Percentiles rank a stretch among this genome's conserved stretches.
These are phyloP conservation scores for Russula vinacea DNA, from an alignment of 768 basidiomycete species.

Conservation along the genomic window DNA sequence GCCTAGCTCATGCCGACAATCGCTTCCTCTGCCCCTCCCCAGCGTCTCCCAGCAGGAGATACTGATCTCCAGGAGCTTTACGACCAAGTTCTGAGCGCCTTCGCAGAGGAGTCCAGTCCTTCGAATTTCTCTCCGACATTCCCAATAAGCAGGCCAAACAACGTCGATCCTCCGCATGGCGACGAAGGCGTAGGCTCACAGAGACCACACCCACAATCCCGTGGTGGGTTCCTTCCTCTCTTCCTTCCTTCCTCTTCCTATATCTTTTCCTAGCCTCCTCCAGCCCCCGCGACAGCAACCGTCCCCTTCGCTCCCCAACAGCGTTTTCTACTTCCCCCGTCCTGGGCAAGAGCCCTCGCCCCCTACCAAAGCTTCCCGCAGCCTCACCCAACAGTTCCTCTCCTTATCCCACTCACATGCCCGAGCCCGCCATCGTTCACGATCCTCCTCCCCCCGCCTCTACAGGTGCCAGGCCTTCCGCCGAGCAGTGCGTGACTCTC, in stretches of 20 bases:
- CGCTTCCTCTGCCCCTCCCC: slow-evolving; percentile 16
- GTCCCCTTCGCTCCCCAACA: slow-evolving; percentile 25
- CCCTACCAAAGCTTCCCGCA: slow-evolving; percentile 27
- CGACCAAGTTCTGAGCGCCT: slow-evolving; percentile 70
- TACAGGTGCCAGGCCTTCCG: slow-evolving; percentile 4
- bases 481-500: slow-evolving; percentile 24
- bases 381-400: slow-evolving; percentile 20
- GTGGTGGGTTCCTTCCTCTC: slow-evolving; percentile 6
- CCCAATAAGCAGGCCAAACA: slow-evolving; percentile 21
- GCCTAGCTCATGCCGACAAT: slow-evolving; percentile 24
- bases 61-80: slow-evolving; percentile 72
- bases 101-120: slow-evolving; percentile 49
- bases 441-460: slow-evolving; percentile 10
- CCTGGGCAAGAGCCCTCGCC: slow-evolving; percentile 27
- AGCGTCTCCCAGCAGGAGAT: slow-evolving; percentile 48
- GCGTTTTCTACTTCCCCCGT: slow-evolving; percentile 25
- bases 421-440: slow-evolving; percentile 20
- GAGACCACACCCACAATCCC: slow-evolving; percentile 8
- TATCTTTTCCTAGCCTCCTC: slow-evolving; percentile 5
- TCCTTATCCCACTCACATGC: slow-evolving; percentile 26
- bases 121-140: slow-evolving; percentile 28
- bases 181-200: slow-evolving; percentile 23
- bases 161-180: slow-evolving; percentile 28
- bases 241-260: background rate
- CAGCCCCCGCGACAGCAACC: slow-evolving; percentile 26